phyloP scores from a whole-genome alignment of 176 grass and related monocot genomes.

The Pontederia paniculata region DNA sequence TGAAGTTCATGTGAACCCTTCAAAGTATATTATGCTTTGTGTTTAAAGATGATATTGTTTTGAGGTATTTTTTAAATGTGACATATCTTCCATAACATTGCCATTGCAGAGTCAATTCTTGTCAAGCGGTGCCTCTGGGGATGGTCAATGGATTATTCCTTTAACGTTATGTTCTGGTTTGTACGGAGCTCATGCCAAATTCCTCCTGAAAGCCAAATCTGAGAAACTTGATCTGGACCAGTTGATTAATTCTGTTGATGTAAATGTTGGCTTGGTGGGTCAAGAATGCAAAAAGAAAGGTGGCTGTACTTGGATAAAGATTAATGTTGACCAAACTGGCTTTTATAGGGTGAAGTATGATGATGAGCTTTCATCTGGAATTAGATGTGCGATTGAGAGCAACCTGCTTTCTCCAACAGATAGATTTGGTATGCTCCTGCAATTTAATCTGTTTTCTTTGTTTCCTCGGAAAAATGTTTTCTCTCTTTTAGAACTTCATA shows the following conservation, averaged over 20 bases:
- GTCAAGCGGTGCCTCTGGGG: conserved; percentile 48
- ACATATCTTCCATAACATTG: neutral
- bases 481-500: neutral
- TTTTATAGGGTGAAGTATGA: conserved; percentile 94
- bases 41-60: too few species aligned
- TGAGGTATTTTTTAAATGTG: too few species aligned
- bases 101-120: conserved; percentile 76
- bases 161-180: conserved; percentile 70
- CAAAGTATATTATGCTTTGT: neutral
- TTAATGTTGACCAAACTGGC: conserved; percentile 79
- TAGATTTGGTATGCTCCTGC: conserved; percentile 58
- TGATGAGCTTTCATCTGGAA: conserved; percentile 51
- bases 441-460: neutral
- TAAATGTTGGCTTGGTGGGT: too few species aligned
- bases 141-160: conserved; percentile 80
- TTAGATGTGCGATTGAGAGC: conserved; percentile 56
- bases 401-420: conserved; percentile 63
- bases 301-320: conserved; percentile 57
- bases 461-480: conserved; percentile 5
- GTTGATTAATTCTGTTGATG: conserved; percentile 11
- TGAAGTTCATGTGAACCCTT: too few species aligned
- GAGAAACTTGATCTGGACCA: conserved; percentile 38
- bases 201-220: conserved; percentile 51
- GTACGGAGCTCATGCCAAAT: conserved; percentile 60
- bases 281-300: conserved; percentile 18